Evolutionary conservation across 495 filamentous ascomycete genomes (phyloP).

Genomic region (Thermochaetoides thermophila): DNA sequence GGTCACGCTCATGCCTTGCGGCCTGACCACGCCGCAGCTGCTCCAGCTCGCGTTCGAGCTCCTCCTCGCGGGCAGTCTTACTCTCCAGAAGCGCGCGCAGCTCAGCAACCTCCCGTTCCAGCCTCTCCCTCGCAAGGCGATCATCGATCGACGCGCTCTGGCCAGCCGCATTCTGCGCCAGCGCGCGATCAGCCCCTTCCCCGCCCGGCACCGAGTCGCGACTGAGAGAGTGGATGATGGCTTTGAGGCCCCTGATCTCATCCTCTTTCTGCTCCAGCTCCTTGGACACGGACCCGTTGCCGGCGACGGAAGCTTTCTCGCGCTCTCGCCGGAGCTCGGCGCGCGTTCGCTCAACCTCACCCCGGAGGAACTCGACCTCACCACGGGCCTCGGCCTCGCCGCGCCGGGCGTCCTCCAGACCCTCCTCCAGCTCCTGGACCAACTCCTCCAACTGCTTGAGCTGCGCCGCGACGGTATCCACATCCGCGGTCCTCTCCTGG

Average conservation of each 20-base stretch:
- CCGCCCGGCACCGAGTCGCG: constrained; percentile 47
- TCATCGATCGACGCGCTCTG: constrained; percentile 42
- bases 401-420: constrained; percentile 83
- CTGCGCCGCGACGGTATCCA: constrained; percentile 78
- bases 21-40: constrained; percentile 31
- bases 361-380: constrained; percentile 90
- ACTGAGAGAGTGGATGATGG: constrained; percentile 91
- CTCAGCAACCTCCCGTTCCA: constrained; percentile 68
- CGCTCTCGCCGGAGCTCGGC: constrained; percentile 77
- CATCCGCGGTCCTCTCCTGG: constrained; percentile 70
- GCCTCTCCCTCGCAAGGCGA: constrained; percentile 40
- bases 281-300: constrained; percentile 40
- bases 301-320: constrained; percentile 64
- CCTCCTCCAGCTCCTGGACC: constrained; percentile 92
- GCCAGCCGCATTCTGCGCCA: constrained; percentile 27
- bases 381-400: constrained; percentile 95
- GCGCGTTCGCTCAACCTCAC: constrained; percentile 88
- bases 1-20: constrained; percentile 25
- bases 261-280: constrained; percentile 92
- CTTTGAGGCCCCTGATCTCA: constrained; percentile 90
- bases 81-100: constrained; percentile 52
- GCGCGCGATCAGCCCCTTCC: constrained; percentile 22
- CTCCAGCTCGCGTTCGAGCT: constrained; percentile 79
- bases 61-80: constrained; percentile 67
- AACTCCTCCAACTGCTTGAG: constrained; percentile 91